phyloP scores from a whole-genome alignment of 2,329 filamentous ascomycete species.

The Monilinia laxa region DNA sequence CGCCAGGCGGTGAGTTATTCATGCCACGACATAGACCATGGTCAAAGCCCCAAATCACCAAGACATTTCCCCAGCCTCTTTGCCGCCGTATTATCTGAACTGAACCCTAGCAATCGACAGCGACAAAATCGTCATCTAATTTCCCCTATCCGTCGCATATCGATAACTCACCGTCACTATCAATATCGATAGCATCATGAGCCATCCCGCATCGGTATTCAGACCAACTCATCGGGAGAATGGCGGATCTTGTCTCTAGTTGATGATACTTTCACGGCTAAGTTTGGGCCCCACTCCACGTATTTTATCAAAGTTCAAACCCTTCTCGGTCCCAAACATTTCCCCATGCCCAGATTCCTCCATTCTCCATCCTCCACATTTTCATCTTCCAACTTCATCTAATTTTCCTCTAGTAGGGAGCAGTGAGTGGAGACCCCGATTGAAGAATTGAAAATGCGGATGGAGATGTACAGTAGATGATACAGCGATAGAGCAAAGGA shows the following conservation, averaged over 20 bases:
- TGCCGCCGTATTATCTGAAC: background rate
- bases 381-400: background rate
- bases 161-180: constrained; percentile 1
- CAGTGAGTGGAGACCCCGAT: constrained; percentile 5
- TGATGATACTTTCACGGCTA: background rate
- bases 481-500: background rate
- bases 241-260: constrained; percentile 5
- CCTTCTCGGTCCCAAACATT: background rate
- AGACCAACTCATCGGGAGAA: background rate
- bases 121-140: background rate
- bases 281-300: background rate
- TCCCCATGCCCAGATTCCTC: constrained; percentile 18
- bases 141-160: constrained; percentile 13
- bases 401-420: background rate
- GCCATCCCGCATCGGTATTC: background rate
- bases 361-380: constrained; percentile 19
- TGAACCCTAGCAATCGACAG: constrained; percentile 4
- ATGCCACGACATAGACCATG: constrained; percentile 9
- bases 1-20: constrained; percentile 6
- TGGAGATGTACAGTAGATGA: constrained; percentile 5
- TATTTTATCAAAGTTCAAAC: background rate
- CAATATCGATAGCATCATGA: constrained; percentile 12
- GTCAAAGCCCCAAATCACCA: constrained; percentile 5
- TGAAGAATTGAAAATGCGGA: constrained; percentile 12
- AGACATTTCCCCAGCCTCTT: constrained; percentile 3